Base-by-base conservation (phyloP, 805 yeast species). In the Martiniozyma abietophila region DNA sequence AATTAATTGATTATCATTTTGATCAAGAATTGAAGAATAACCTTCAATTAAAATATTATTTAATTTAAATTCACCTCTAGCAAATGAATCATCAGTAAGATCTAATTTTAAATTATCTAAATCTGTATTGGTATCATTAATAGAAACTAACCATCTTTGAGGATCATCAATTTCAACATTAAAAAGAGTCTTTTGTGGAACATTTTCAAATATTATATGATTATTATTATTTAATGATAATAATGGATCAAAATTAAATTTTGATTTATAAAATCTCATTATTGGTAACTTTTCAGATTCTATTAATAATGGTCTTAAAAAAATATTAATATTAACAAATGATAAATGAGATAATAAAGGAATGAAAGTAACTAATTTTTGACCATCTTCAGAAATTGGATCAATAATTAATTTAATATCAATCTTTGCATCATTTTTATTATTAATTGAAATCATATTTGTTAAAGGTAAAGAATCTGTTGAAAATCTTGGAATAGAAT, bases 361-460 rank as follows among this genome's bases (percentile, higher is more conserved):
- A 3, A 56, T 49, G 12, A 80, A 50, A 0, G 79, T 59, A 0
- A 80, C 45, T 7, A 75, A 47, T 31, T 69, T 71, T 47, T 84
- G 97, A 0, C 94, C 69, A 11, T 59, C 47, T 44, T 80, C 88
- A 39, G 71, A 69, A 2, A 75, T 54, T 1, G 97, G 96, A 51
- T 92, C 86, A 25, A 83, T 48, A 1, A 81, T 55, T 0, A 81
- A 59, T 4, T 71, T 54, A 4, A 86, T 48, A 40, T 80, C 80
- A 15, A 85, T 24, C 5, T 32, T 11, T 3, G 41, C 28, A 4
- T 45, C 44, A 4, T 24, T 21, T 3, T 19, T 29, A 9, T 12
- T 8, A 15, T 31, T 5, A 11, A 25, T 27, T 11, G 42, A 24
- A 27, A 40, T 32, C 11, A 43, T 26, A 9, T 36, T 19, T 8